Evolutionary conservation across 768 basidiomycete species (phyloP).

Genomic region (Chalciporus piperatus): DNA sequence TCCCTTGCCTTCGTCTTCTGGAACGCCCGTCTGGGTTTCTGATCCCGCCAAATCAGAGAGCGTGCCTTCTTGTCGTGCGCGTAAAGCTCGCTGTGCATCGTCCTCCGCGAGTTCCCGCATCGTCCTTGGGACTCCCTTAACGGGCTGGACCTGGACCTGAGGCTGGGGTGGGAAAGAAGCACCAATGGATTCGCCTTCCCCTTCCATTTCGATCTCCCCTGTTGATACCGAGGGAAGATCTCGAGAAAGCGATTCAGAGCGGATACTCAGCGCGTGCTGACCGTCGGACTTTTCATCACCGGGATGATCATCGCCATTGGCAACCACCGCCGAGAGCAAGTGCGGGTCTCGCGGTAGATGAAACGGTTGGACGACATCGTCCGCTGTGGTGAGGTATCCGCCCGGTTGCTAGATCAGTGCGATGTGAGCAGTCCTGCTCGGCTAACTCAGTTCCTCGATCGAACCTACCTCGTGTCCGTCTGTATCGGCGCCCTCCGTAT

Average conservation of each 20-base stretch:
- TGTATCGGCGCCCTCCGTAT: conserved; percentile 18
- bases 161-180: conserved; percentile 1
- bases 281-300: conserved; percentile 24
- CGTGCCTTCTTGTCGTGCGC: conserved; percentile 12
- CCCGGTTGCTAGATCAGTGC: conserved; percentile 36
- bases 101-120: conserved; percentile 63
- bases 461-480: conserved; percentile 23
- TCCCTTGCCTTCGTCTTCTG: conserved; percentile 3
- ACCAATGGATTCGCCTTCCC: conserved; percentile 14
- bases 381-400: conserved; percentile 65
- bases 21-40: conserved; percentile 2
- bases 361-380: conserved; percentile 72
- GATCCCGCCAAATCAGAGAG: neutral
- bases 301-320: conserved; percentile 32
- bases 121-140: conserved; percentile 45
- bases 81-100: conserved; percentile 22
- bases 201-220: conserved; percentile 19
- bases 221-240: conserved; percentile 5
- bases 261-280: conserved; percentile 1
- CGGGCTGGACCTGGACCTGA: conserved; percentile 4
- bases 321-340: conserved; percentile 5
- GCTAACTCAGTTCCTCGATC: neutral
- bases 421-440: neutral
- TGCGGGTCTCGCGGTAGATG: conserved; percentile 58
- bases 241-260: conserved; percentile 4